Percentiles rank a stretch among this genome's conserved stretches.
These are phyloP conservation scores for Hamigera avellanea DNA, from an alignment of 495 filamentous ascomycete species.

Conservation along the genomic window DNA sequence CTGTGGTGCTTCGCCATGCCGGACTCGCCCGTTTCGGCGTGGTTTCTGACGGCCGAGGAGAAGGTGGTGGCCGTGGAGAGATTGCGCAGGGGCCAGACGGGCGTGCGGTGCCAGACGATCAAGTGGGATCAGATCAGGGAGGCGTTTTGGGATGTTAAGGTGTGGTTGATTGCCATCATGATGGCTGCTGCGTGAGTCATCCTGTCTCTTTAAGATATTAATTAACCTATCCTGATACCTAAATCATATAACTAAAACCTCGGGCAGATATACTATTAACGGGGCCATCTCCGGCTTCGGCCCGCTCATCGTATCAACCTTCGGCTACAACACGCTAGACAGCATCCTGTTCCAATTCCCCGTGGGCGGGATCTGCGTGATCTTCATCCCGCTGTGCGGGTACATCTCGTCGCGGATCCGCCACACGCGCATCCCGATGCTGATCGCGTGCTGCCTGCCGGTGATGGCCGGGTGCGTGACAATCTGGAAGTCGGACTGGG, in stretches of 20 bases:
- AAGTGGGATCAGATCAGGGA: slow-evolving; percentile 40
- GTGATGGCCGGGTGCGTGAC: slow-evolving; percentile 63
- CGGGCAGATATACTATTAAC: slow-evolving; percentile 60
- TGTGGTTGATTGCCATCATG: slow-evolving; percentile 45
- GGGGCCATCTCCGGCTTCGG: slow-evolving; percentile 69
- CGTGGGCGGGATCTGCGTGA: slow-evolving; percentile 49
- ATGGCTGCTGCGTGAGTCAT: slow-evolving; percentile 39
- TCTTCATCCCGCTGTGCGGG: slow-evolving; percentile 54
- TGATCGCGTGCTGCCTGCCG: slow-evolving; percentile 53
- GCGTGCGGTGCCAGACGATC: slow-evolving; percentile 39
- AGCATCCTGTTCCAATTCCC: slow-evolving; percentile 66
- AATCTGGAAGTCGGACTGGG: slow-evolving; percentile 64
- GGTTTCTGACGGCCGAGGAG: slow-evolving; percentile 40
- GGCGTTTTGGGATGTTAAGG: slow-evolving; percentile 33
- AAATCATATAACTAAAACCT: no score
- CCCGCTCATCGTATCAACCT: slow-evolving; percentile 62
- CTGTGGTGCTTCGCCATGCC: slow-evolving; percentile 47
- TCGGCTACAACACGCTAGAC: slow-evolving; percentile 53
- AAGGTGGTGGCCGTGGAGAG: slow-evolving; percentile 42
- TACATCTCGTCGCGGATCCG: slow-evolving; percentile 45
- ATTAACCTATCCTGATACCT: no score
- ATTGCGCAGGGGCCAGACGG: slow-evolving; percentile 39
- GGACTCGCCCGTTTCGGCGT: slow-evolving; percentile 40
- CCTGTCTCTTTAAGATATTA: neutral
- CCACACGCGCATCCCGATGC: slow-evolving; percentile 54